A percentile compares a stretch with the other conserved stretches of the same genome.
Conservation (phyloP, 768 basidiomycete species). For the Cystobasidiopsis lactophilus region DNA sequence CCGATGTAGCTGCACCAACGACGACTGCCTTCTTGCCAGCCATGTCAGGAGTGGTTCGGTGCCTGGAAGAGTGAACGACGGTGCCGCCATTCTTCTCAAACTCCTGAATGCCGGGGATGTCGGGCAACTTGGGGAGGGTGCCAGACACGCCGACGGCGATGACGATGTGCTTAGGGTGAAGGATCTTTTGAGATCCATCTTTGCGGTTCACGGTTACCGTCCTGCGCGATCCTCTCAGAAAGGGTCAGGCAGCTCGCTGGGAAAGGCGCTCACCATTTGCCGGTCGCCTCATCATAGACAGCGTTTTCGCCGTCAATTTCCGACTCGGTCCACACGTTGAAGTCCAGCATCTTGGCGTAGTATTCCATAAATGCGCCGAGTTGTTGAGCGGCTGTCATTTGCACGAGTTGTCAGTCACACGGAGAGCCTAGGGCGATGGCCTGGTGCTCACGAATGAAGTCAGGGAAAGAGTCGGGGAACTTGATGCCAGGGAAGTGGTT, state of each 20-base stretch:
- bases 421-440: background rate
- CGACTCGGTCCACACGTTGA: background rate
- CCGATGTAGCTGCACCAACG: background rate
- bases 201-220: conserved; percentile 1
- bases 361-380: conserved; percentile 1
- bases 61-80: background rate
- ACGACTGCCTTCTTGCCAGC: conserved; percentile 6
- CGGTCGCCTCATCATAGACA: background rate
- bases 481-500: background rate
- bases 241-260: background rate
- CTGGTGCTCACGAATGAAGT: background rate
- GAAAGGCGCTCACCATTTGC: background rate
- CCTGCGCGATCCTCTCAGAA: background rate
- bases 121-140: background rate
- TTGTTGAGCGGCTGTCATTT: background rate
- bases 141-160: background rate
- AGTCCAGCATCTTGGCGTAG: background rate
- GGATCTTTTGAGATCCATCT: background rate
- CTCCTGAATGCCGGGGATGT: background rate
- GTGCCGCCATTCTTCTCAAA: background rate
- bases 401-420: background rate
- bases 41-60: background rate
- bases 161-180: conserved; percentile 1
- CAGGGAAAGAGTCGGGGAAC: background rate
- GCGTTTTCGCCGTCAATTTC: background rate